A percentile compares a stretch with the other conserved stretches of the same genome.
These are phyloP conservation scores for Volvox reticuliferus DNA, from an alignment of 139 green algal species.

Conservation along the genomic window DNA sequence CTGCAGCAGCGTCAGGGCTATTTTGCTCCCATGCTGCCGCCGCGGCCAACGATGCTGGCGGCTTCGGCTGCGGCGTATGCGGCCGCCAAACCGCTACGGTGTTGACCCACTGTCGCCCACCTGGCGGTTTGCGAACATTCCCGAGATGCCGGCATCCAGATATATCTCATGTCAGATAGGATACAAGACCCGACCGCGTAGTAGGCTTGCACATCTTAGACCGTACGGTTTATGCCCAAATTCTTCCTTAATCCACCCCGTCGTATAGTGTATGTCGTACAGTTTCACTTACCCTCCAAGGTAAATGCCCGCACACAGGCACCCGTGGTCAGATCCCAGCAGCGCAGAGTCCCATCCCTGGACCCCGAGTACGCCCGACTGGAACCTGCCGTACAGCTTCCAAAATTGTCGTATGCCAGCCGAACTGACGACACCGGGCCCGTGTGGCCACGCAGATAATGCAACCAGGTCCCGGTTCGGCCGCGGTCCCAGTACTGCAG, in stretches of 20 bases:
- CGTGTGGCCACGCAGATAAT: slow-evolving; percentile 25
- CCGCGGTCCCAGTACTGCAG: slow-evolving; percentile 34
- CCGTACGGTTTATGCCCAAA: too few species aligned
- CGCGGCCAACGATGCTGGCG: too few species aligned
- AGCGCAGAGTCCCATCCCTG: slow-evolving; percentile 18
- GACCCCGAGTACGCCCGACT: slow-evolving; percentile 1
- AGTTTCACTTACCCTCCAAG: background rate
- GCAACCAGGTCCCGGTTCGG: slow-evolving; percentile 12
- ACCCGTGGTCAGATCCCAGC: slow-evolving; percentile 11
- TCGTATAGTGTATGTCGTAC: background rate
- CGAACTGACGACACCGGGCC: slow-evolving; percentile 19
- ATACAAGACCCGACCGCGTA: too few species aligned
- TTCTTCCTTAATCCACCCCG: background rate
- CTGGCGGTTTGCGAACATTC: background rate
- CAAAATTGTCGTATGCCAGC: background rate
- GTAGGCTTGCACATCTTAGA: too few species aligned
- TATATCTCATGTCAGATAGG: too few species aligned
- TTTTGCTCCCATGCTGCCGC: too few species aligned
- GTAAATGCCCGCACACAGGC: slow-evolving; percentile 15
- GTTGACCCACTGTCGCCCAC: slow-evolving; percentile 21
- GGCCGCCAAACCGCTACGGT: slow-evolving; percentile 9
- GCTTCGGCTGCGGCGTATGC: background rate
- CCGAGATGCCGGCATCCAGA: too few species aligned
- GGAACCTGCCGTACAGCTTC: background rate
- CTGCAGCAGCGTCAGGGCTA: background rate